A percentile compares a stretch with the other conserved stretches of the same genome.
Conservation (phyloP, 768 basidiomycete species). For the Cyclocybe aegerita region DNA sequence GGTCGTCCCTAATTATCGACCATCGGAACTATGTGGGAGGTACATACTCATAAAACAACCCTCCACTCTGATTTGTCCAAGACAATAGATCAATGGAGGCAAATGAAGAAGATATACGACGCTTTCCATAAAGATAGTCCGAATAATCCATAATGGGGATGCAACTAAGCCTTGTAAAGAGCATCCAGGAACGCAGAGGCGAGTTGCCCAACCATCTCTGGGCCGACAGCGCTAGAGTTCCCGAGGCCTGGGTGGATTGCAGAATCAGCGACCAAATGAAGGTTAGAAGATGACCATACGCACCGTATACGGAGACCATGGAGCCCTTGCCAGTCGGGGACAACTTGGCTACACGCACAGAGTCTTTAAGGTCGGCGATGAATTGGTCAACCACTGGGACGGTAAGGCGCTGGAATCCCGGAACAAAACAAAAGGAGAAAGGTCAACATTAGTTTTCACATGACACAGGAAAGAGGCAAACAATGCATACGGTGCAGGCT, state of each 20-base stretch:
- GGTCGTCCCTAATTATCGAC: too few species aligned
- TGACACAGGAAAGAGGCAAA: not conserved
- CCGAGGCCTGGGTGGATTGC: conserved; percentile 61
- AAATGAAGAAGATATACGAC: too few species aligned
- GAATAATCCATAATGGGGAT: not conserved
- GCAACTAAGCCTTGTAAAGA: conserved; percentile 67
- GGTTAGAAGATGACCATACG: conserved; percentile 21
- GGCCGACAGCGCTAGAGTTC: conserved; percentile 79
- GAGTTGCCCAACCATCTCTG: conserved; percentile 73
- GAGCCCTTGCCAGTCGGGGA: conserved; percentile 71
- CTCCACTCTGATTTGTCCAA: too few species aligned
- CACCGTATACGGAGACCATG: conserved; percentile 93
- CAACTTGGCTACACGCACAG: conserved; percentile 68
- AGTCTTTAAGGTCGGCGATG: conserved; percentile 79
- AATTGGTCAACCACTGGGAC: conserved; percentile 73
- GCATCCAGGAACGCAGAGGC: conserved; percentile 82
- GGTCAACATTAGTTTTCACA: not conserved
- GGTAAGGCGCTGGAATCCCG: conserved; percentile 45
- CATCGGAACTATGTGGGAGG: too few species aligned
- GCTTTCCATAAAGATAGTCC: not conserved
- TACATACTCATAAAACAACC: too few species aligned
- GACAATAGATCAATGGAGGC: too few species aligned
- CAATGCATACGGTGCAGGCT: conserved; percentile 77
- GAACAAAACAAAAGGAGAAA: not conserved
- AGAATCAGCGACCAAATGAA: not conserved